A percentile compares a stretch with the other conserved stretches of the same genome.
Conservation (phyloP, 164 flowering plant species). For the Amborella trichopoda region DNA sequence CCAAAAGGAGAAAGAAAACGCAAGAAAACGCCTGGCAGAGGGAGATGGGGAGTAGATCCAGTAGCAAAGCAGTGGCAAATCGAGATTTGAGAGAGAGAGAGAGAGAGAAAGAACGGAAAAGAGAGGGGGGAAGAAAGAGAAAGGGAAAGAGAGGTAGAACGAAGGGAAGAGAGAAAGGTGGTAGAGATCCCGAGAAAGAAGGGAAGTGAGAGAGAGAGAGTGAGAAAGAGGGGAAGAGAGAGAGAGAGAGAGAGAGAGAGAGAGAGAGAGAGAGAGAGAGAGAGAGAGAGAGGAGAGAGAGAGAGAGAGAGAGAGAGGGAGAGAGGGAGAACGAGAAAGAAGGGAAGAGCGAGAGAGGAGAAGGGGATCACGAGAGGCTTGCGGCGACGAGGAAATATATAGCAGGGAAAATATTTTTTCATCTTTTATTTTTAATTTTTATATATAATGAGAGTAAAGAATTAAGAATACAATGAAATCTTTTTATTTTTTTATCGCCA, state of each 20-base stretch:
- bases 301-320: not conserved
- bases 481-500: too few species aligned
- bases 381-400: too few species aligned
- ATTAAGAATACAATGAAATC: too few species aligned
- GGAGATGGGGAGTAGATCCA: not conserved
- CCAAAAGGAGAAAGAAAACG: too few species aligned
- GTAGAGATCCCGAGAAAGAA: not conserved
- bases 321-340: too few species aligned
- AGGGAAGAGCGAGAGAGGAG: too few species aligned
- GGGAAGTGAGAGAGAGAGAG: not conserved
- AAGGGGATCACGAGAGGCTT: too few species aligned
- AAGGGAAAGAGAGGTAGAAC: not conserved
- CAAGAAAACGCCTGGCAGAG: too few species aligned
- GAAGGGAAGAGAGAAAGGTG: not conserved
- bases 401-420: too few species aligned
- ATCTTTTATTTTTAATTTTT: too few species aligned
- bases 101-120: not conserved
- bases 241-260: conserved; percentile 1
- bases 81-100: not conserved
- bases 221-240: not conserved
- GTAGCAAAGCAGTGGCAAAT: not conserved
- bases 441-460: too few species aligned
- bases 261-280: conserved; percentile 2
- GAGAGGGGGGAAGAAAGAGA: not conserved
- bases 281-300: not conserved